Evolutionary conservation across 1,284 basidiomycete species (phyloP).

Genomic region (Rhodotorula sp.): DNA sequence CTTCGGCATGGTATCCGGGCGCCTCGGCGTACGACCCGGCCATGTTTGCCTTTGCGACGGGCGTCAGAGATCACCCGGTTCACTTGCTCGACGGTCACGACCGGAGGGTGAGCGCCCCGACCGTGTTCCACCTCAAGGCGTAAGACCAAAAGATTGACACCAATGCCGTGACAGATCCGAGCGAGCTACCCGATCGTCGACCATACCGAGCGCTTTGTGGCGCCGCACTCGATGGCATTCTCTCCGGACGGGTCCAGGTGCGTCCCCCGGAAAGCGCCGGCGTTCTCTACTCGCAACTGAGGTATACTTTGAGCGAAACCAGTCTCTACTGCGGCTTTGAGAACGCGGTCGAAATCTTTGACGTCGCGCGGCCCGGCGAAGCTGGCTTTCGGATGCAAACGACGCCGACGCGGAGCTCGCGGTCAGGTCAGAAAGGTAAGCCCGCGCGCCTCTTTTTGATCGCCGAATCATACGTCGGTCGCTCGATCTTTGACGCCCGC

Average conservation of each 20-base stretch:
- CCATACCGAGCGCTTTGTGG: slow-evolving; percentile 81
- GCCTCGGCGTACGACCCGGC: slow-evolving; percentile 22
- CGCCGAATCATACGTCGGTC: background rate
- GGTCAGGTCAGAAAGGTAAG: slow-evolving; percentile 77
- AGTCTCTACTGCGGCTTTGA: slow-evolving; percentile 89
- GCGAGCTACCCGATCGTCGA: slow-evolving; percentile 88
- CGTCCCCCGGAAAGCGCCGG: slow-evolving; percentile 32
- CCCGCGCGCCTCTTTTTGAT: background rate
- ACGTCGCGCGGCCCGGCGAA: slow-evolving; percentile 65
- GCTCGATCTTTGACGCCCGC: background rate
- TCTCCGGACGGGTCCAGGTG: slow-evolving; percentile 68
- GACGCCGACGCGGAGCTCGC: slow-evolving; percentile 71
- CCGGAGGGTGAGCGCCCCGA: slow-evolving; percentile 13
- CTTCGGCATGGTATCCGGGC: slow-evolving; percentile 38
- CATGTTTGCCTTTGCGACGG: slow-evolving; percentile 37
- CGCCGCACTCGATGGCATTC: slow-evolving; percentile 78
- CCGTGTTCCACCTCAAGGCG: background rate
- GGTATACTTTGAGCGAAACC: background rate
- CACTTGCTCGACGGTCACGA: slow-evolving; percentile 36
- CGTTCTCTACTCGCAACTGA: background rate
- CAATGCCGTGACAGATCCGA: slow-evolving; percentile 59
- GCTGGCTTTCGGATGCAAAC: slow-evolving; percentile 72
- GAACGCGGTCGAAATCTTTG: slow-evolving; percentile 84
- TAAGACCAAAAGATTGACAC: background rate
- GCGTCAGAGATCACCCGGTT: slow-evolving; percentile 40